Percentiles rank a stretch among this genome's conserved stretches.
phyloP scores from a whole-genome alignment of 495 filamentous ascomycete genomes.

The Penicillium herquei region DNA sequence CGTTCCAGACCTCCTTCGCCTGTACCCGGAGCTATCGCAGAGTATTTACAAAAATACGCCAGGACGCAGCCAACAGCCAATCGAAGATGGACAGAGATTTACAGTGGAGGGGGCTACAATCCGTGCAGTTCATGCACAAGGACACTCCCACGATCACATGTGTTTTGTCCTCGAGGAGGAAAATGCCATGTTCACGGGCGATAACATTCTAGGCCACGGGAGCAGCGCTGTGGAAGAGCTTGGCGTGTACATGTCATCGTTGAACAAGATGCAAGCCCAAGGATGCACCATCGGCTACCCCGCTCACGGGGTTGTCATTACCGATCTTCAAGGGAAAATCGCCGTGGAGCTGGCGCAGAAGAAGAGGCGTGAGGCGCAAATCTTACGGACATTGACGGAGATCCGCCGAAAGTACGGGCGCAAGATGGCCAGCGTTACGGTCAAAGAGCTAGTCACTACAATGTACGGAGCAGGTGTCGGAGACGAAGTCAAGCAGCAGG shows the following conservation, averaged over 20 bases:
- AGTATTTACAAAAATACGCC: conserved; percentile 48
- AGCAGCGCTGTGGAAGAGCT: conserved; percentile 32
- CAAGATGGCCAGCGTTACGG: conserved; percentile 31
- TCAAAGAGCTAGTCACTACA: conserved; percentile 33
- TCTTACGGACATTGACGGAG: conserved; percentile 28
- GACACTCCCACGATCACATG: conserved; percentile 48
- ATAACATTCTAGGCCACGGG: conserved; percentile 57
- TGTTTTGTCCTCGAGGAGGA: conserved; percentile 54
- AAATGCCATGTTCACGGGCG: conserved; percentile 80
- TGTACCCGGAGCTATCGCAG: conserved; percentile 44
- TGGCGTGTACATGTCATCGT: conserved; percentile 33
- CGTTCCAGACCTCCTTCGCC: conserved; percentile 56
- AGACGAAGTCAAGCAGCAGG: conserved; percentile 20
- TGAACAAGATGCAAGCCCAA: conserved; percentile 30
- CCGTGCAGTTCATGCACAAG: conserved; percentile 38
- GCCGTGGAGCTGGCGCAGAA: conserved; percentile 31
- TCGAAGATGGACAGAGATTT: conserved; percentile 40
- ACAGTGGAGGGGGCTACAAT: conserved; percentile 39
- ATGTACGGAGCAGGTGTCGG: conserved; percentile 38
- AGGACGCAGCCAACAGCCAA: conserved; percentile 41
- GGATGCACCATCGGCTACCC: conserved; percentile 37
- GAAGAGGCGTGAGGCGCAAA: conserved; percentile 32
- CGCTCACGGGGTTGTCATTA: conserved; percentile 39
- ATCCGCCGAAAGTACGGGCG: conserved; percentile 7
- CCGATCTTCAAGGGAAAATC: conserved; percentile 33